Percentiles rank a stretch among this genome's conserved stretches.
Evolutionary conservation across 768 basidiomycete genomes (phyloP).

Genomic region (Multifurca ochricompacta): DNA sequence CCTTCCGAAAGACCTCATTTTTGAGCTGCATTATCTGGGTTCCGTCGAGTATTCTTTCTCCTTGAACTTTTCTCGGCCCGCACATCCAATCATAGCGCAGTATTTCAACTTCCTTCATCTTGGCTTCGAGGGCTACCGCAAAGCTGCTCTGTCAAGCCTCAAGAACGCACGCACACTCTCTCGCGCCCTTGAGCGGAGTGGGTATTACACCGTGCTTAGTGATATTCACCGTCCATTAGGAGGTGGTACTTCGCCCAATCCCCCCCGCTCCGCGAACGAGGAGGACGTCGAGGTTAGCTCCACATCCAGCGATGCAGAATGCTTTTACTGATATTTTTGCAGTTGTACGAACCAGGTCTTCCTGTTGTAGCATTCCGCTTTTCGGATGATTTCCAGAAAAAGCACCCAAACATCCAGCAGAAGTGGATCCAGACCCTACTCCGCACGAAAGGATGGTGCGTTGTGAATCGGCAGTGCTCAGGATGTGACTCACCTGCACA

Average conservation of each 20-base stretch:
- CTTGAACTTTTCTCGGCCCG: slow-evolving; percentile 53
- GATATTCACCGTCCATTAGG: slow-evolving; percentile 44
- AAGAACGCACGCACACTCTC: slow-evolving; percentile 60
- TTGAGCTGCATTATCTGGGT: slow-evolving; percentile 47
- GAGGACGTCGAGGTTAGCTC: slow-evolving; percentile 47
- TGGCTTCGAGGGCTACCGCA: slow-evolving; percentile 47
- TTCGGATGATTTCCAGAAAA: slow-evolving; percentile 42
- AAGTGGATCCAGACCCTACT: slow-evolving; percentile 47
- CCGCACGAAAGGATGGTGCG: slow-evolving; percentile 39
- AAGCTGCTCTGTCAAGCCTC: slow-evolving; percentile 40
- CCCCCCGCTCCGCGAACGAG: slow-evolving; percentile 36
- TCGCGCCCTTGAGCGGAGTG: slow-evolving; percentile 50
- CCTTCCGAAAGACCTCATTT: slow-evolving; percentile 64
- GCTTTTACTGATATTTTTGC: slow-evolving; percentile 10
- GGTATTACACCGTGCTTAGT: slow-evolving; percentile 44
- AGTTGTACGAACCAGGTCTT: slow-evolving; percentile 42
- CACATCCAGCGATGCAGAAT: background rate
- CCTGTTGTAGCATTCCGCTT: slow-evolving; percentile 50
- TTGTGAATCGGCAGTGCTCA: background rate
- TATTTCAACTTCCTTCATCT: slow-evolving; percentile 60
- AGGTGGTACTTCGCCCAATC: no score
- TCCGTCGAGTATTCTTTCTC: slow-evolving; percentile 70
- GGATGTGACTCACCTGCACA: background rate
- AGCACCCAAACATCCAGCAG: slow-evolving; percentile 52
- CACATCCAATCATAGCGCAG: slow-evolving; percentile 53